Conservation (phyloP, 495 filamentous ascomycete species). For the Aspergillus sparsus region DNA sequence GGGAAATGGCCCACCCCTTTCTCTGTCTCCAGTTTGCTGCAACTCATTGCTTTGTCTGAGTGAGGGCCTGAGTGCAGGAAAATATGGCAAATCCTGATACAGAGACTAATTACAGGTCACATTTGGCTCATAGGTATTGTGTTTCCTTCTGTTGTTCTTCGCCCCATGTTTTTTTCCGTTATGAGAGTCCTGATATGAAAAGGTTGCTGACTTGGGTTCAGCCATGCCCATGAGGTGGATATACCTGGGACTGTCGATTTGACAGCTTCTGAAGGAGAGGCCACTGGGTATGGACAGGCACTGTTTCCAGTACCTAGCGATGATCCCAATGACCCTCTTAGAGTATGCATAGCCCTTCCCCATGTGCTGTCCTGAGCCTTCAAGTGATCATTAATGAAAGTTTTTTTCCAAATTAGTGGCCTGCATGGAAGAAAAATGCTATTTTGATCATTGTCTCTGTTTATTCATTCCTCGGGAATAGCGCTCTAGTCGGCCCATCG, state of each 20-base stretch:
- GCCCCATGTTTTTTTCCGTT: neutral
- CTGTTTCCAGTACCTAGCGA: conserved; percentile 63
- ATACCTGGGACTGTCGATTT: conserved; percentile 61
- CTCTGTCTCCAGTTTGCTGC: neutral
- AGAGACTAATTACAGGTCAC: neutral
- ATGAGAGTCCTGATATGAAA: no score
- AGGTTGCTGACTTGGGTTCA: neutral
- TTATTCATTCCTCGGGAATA: conserved; percentile 65
- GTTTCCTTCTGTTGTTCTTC: neutral
- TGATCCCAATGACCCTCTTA: conserved; percentile 66
- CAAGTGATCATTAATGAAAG: conserved; percentile 1
- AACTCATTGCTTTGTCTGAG: no score
- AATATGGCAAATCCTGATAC: neutral
- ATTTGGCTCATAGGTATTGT: neutral
- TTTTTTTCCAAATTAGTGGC: conserved; percentile 44
- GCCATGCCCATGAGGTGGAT: conserved; percentile 58
- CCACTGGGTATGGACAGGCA: conserved; percentile 61
- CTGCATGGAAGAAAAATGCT: conserved; percentile 57
- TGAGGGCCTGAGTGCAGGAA: no score
- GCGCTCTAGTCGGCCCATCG: conserved; percentile 56
- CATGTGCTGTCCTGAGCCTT: neutral
- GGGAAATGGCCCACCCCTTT: neutral
- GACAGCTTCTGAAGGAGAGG: conserved; percentile 58
- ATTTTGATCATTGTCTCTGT: conserved; percentile 60
- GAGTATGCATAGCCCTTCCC: conserved; percentile 30